A percentile compares a stretch with the other conserved stretches of the same genome.
Conservation (phyloP, 164 flowering plant species). For the Brasenia schreberi region DNA sequence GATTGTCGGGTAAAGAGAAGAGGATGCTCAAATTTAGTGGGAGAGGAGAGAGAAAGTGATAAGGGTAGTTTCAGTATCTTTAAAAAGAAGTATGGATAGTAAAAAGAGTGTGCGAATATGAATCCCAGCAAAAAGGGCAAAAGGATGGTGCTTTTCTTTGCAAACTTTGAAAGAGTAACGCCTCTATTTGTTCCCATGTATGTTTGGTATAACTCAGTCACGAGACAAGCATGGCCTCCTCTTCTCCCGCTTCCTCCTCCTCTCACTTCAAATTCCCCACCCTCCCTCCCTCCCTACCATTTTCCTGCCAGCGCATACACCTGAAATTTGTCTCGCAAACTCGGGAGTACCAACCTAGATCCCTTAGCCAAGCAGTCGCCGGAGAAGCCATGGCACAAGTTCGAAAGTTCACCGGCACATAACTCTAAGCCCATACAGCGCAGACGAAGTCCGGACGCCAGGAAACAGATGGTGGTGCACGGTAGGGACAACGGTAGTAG, state of each 20-base stretch:
- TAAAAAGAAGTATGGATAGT: too few relatives aligned
- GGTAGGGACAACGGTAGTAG: conserved; percentile 10
- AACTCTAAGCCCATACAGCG: neutral
- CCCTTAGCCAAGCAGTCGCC: conserved; percentile 8
- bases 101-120: too few relatives aligned
- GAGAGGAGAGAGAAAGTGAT: too few relatives aligned
- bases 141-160: too few relatives aligned
- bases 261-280: neutral
- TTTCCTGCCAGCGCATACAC: neutral
- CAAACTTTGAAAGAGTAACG: conserved; percentile 25
- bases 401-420: neutral
- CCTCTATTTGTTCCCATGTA: conserved; percentile 2
- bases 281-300: neutral
- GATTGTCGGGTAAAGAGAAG: too few relatives aligned
- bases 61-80: too few relatives aligned
- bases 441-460: neutral
- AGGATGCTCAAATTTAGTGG: too few relatives aligned
- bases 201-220: conserved; percentile 26
- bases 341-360: conserved; percentile 13
- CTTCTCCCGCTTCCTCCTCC: conserved; percentile 6
- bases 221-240: conserved; percentile 47
- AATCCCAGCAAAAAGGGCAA: too few relatives aligned
- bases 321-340: neutral
- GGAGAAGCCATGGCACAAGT: neutral
- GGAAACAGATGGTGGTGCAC: conserved; percentile 1